These are phyloP conservation scores for Botrytis squamosa DNA, from an alignment of 2,329 filamentous ascomycete species.

Conservation along the genomic window DNA sequence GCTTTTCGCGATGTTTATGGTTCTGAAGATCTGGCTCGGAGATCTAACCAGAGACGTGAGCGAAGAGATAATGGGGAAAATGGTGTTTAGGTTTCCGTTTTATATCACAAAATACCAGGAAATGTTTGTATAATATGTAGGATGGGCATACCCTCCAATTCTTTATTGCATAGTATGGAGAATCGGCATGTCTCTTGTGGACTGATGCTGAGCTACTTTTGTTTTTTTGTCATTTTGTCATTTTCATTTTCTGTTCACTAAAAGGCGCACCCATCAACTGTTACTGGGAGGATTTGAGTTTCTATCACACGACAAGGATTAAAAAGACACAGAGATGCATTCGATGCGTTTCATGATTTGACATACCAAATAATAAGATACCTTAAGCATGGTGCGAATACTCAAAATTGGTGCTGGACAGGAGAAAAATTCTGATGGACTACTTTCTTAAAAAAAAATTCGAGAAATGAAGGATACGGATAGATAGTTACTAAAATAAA, in stretches of 20 bases:
- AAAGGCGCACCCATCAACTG: not conserved
- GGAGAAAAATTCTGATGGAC: not conserved
- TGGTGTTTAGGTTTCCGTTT: not conserved
- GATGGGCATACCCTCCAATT: not conserved
- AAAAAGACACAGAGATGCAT: not conserved
- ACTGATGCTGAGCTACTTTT: not conserved
- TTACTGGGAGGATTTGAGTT: not conserved
- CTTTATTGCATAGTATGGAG: not conserved
- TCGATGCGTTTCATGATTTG: not conserved
- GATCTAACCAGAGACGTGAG: constrained; percentile 11
- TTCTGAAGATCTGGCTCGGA: constrained; percentile 22
- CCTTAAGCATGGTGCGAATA: not conserved
- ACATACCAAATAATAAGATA: not conserved
- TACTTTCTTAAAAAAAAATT: not conserved
- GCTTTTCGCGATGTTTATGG: constrained; percentile 34
- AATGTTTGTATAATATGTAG: constrained; percentile 1
- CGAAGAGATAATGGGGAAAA: constrained; percentile 19
- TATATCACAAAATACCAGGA: not conserved
- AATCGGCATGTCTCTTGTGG: not conserved
- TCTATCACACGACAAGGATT: not conserved
- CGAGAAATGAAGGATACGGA: not conserved
- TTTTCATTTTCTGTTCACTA: not conserved
- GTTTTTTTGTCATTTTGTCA: not conserved
- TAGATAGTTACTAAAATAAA: not conserved
- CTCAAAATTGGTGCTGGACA: not conserved